Evolutionary conservation across 331 rosid genomes (phyloP).

Genomic region (Prunus yedoensis): DNA sequence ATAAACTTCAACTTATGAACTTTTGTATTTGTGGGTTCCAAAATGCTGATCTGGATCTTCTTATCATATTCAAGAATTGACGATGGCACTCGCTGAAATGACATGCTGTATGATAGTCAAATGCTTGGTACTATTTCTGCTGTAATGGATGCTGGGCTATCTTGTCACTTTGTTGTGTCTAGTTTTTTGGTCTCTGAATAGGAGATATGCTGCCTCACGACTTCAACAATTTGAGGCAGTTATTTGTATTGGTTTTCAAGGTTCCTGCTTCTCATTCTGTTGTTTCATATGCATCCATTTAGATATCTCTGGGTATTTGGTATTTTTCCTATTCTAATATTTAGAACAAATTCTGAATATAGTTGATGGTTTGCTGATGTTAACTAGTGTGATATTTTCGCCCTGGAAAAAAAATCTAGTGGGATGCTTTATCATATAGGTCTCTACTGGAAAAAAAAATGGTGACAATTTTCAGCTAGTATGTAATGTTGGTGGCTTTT

Average conservation of each 20-base stretch:
- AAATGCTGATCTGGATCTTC: not conserved
- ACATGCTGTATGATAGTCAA: not conserved
- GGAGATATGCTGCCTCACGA: not conserved
- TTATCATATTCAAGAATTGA: not conserved
- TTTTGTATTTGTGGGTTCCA: not conserved
- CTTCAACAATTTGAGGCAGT: not conserved
- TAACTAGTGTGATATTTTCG: not conserved
- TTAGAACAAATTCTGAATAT: not conserved
- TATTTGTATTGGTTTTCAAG: not conserved
- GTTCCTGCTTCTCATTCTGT: not conserved
- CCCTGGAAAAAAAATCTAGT: not conserved
- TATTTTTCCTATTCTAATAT: not conserved
- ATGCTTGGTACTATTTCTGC: not conserved
- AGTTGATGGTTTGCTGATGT: not conserved
- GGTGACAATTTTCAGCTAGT: not conserved
- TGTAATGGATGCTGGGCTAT: not conserved
- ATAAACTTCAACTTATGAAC: not conserved
- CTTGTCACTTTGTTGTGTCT: constrained; percentile 1
- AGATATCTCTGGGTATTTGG: not conserved
- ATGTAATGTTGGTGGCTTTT: not conserved
- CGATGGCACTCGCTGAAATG: not conserved
- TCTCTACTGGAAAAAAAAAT: not conserved
- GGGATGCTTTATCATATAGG: not conserved
- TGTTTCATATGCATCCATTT: not conserved
- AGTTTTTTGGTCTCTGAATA: not conserved